phyloP scores from a whole-genome alignment of 768 basidiomycete species.

The Mycena galopus region DNA sequence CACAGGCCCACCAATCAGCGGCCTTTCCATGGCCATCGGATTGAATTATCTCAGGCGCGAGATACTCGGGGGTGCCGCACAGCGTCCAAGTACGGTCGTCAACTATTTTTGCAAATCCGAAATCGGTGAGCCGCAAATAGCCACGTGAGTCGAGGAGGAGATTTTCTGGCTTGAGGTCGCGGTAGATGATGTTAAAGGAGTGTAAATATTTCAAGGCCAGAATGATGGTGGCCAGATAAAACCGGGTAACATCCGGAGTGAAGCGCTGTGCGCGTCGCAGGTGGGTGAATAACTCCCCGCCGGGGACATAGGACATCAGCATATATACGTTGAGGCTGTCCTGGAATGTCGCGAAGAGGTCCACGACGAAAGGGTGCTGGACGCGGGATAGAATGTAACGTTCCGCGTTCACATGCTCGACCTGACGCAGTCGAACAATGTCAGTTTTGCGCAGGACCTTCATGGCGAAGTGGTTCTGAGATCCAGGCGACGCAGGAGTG shows the following conservation, averaged over 20 bases:
- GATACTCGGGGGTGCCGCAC: slow-evolving; percentile 96
- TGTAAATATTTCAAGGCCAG: slow-evolving; percentile 96
- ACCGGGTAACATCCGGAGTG: slow-evolving; percentile 96
- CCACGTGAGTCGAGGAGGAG: slow-evolving; percentile 94
- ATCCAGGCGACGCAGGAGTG: slow-evolving; percentile 58
- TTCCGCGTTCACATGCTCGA: slow-evolving; percentile 98
- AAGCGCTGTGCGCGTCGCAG: slow-evolving; percentile 95
- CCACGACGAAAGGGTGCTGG: slow-evolving; percentile 95
- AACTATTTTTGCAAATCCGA: slow-evolving; percentile 97
- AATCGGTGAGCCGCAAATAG: slow-evolving; percentile 96
- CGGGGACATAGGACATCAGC: slow-evolving; percentile 96
- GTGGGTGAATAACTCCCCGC: slow-evolving; percentile 97
- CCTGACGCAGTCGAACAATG: slow-evolving; percentile 91
- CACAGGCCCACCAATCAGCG: slow-evolving; percentile 99
- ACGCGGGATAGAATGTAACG: slow-evolving; percentile 93
- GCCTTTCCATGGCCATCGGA: slow-evolving; percentile 98
- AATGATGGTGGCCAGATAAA: slow-evolving; percentile 96
- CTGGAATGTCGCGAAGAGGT: slow-evolving; percentile 95
- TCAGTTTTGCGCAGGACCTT: slow-evolving; percentile 91
- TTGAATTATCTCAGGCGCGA: slow-evolving; percentile 98
- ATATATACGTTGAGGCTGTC: slow-evolving; percentile 98
- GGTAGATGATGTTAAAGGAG: slow-evolving; percentile 97
- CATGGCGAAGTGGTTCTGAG: slow-evolving; percentile 84
- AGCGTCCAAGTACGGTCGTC: slow-evolving; percentile 98
- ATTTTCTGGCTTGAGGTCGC: slow-evolving; percentile 98